phyloP scores from a whole-genome alignment of 2,329 filamentous ascomycete species.

The Tympanopsis confertula region DNA sequence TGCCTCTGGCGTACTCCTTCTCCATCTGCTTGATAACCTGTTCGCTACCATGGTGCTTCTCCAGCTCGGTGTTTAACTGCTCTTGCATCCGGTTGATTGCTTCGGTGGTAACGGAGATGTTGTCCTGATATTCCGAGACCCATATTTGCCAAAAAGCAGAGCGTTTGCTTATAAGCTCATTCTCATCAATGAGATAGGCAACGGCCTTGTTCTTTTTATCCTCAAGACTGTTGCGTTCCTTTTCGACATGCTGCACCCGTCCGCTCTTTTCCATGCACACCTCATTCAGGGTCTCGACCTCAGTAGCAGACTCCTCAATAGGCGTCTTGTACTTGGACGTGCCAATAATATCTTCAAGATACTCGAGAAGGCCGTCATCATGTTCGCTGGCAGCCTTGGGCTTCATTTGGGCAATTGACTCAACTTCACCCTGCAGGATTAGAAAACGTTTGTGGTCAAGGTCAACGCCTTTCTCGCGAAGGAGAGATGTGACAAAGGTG shows the following conservation, averaged over 20 bases:
- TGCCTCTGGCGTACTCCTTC: conserved; percentile 70
- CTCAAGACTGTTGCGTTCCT: conserved; percentile 83
- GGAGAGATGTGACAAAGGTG: conserved; percentile 75
- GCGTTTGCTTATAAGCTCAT: conserved; percentile 80
- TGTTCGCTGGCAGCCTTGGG: conserved; percentile 92
- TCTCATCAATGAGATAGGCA: conserved; percentile 80
- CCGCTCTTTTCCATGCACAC: conserved; percentile 90
- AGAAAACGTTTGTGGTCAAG: conserved; percentile 96
- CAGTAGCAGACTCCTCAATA: conserved; percentile 82
- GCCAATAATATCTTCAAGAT: conserved; percentile 95
- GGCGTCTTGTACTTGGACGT: conserved; percentile 97
- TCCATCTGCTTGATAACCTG: conserved; percentile 82
- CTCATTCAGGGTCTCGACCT: conserved; percentile 88
- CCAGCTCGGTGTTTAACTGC: conserved; percentile 73
- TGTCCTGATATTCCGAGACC: conserved; percentile 77
- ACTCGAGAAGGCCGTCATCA: conserved; percentile 90
- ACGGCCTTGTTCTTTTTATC: conserved; percentile 95
- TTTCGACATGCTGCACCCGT: conserved; percentile 93
- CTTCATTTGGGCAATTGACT: conserved; percentile 99
- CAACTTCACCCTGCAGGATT: conserved; percentile 93
- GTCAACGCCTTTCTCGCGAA: conserved; percentile 82
- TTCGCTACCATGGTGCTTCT: conserved; percentile 84
- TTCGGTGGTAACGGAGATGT: conserved; percentile 77
- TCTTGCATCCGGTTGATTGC: conserved; percentile 79
- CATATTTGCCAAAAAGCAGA: conserved; percentile 88